Conservation (phyloP, 371 early-diverging fungal species). For the Mucor sp. region DNA sequence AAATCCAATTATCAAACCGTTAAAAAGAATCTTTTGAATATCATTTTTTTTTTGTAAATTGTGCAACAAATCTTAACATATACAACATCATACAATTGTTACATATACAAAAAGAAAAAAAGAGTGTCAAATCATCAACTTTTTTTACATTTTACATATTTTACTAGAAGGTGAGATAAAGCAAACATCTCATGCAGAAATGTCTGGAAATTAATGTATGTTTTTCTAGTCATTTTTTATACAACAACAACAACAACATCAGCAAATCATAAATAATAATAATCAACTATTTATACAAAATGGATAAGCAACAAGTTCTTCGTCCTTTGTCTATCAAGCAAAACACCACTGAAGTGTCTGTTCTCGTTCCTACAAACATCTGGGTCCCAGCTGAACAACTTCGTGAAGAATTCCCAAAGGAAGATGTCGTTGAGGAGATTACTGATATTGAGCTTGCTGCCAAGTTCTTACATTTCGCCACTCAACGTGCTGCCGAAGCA, state of each 20-base stretch:
- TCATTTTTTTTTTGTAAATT: conserved; percentile 11
- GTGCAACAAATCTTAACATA: conserved; percentile 14
- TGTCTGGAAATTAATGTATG: not conserved
- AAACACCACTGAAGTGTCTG: conserved; percentile 77
- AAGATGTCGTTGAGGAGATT: conserved; percentile 58
- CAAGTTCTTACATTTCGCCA: conserved; percentile 74
- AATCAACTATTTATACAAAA: conserved; percentile 11
- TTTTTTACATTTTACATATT: conserved; percentile 1
- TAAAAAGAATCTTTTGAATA: conserved; percentile 5
- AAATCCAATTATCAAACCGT: conserved; percentile 2
- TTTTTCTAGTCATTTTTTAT: conserved; percentile 3
- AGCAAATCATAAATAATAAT: conserved; percentile 1
- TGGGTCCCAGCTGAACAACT: conserved; percentile 92
- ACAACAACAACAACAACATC: not conserved
- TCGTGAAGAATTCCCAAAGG: conserved; percentile 72
- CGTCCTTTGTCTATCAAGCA: conserved; percentile 86
- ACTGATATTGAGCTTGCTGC: conserved; percentile 78
- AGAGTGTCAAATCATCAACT: not conserved
- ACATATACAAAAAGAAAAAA: conserved; percentile 11
- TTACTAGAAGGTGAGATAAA: conserved; percentile 1
- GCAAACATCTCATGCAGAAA: not conserved
- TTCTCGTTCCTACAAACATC: conserved; percentile 81
- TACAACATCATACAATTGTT: conserved; percentile 19
- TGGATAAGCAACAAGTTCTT: conserved; percentile 48
- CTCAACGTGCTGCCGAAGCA: conserved; percentile 60